Percentiles rank a stretch among this genome's conserved stretches.
Conservation (phyloP, 2,329 filamentous ascomycete species). For the Tetracladium maxilliforme region DNA sequence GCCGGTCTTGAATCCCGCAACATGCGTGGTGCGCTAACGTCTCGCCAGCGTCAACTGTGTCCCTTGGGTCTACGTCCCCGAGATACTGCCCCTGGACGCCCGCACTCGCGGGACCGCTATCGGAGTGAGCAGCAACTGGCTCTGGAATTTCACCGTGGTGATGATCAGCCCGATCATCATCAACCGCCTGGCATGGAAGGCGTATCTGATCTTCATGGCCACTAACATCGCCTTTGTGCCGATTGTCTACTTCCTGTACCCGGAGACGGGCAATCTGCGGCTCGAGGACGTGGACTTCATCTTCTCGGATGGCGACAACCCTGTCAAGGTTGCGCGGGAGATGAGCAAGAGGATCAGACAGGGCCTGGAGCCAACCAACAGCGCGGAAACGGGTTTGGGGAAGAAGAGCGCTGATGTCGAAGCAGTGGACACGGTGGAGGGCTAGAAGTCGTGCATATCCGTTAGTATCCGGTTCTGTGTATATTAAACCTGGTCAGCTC, state of each 20-base stretch:
- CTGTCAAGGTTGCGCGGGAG: too few relatives aligned
- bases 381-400: too few relatives aligned
- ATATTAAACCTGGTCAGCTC: too few relatives aligned
- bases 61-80: conserved; percentile 21
- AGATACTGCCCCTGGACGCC: conserved; percentile 18
- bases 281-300: conserved; percentile 6
- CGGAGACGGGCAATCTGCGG: conserved; percentile 3
- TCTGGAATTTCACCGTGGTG: conserved; percentile 20
- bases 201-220: conserved; percentile 35
- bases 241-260: conserved; percentile 10
- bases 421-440: too few relatives aligned
- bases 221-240: conserved; percentile 12
- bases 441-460: too few relatives aligned
- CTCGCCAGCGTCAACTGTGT: conserved; percentile 16
- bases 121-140: conserved; percentile 19
- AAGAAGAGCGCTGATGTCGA: too few relatives aligned
- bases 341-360: too few relatives aligned
- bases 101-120: conserved; percentile 17
- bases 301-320: conserved; percentile 4
- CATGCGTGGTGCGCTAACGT: too few relatives aligned
- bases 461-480: too few relatives aligned
- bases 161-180: conserved; percentile 36
- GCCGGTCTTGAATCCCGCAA: too few relatives aligned
- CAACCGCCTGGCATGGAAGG: conserved; percentile 29
- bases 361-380: too few relatives aligned